Evolutionary conservation across 257 asterid species (phyloP).

Genomic region (Lycium barbarum): DNA sequence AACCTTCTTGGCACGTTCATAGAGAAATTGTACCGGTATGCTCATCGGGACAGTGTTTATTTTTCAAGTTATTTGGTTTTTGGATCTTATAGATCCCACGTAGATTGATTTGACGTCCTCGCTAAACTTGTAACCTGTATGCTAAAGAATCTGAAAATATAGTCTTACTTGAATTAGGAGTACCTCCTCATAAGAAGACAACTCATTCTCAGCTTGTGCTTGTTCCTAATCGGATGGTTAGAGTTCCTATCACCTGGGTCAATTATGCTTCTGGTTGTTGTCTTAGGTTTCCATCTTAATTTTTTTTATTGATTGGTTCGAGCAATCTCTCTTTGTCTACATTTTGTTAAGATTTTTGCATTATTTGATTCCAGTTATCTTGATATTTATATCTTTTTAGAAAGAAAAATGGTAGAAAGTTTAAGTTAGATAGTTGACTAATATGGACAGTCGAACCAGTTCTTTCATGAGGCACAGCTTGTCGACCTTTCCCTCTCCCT

Average conservation of each 20-base stretch:
- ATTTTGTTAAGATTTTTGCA: neutral
- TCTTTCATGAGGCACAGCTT: neutral
- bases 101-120: neutral
- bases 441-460: neutral
- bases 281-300: neutral
- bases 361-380: neutral
- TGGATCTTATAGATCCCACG: neutral
- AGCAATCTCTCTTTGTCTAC: neutral
- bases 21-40: slow-evolving; percentile 37
- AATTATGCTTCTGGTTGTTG: slow-evolving; percentile 15
- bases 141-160: neutral
- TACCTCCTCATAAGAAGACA: neutral
- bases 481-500: neutral
- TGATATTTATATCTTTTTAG: neutral
- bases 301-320: neutral
- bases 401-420: neutral
- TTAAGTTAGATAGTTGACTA: neutral
- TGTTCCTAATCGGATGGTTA: neutral
- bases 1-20: slow-evolving; percentile 31
- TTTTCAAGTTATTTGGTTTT: neutral
- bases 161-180: neutral
- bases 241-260: neutral
- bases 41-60: slow-evolving; percentile 3
- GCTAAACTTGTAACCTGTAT: neutral
- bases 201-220: neutral